phyloP scores from a whole-genome alignment of 352 stramenopile species.

The Phytophthora quininea region DNA sequence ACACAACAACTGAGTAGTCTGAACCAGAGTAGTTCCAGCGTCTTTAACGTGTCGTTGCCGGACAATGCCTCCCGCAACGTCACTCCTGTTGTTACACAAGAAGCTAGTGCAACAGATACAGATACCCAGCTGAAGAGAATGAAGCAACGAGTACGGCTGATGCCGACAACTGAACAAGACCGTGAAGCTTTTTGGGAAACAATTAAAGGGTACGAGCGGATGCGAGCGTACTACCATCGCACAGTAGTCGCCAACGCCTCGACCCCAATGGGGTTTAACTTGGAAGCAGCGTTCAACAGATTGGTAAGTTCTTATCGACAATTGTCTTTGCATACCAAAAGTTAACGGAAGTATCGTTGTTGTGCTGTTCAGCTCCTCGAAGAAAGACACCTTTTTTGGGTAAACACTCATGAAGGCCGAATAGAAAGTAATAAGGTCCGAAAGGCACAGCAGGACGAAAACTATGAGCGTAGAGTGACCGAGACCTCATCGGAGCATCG shows the following conservation, averaged over 20 bases:
- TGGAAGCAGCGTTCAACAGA: slow-evolving; percentile 59
- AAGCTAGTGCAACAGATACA: slow-evolving; percentile 11
- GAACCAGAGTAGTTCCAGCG: slow-evolving; percentile 21
- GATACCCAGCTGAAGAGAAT: slow-evolving; percentile 54
- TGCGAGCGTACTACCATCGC: slow-evolving; percentile 42
- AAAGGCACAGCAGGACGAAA: slow-evolving; percentile 56
- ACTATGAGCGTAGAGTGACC: slow-evolving; percentile 47
- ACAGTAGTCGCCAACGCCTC: slow-evolving; percentile 34
- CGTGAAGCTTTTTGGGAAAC: slow-evolving; percentile 46
- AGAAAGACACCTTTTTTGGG: slow-evolving; percentile 50
- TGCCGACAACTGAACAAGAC: slow-evolving; percentile 55
- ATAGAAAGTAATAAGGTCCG: slow-evolving; percentile 34
- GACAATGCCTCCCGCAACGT: slow-evolving; percentile 6
- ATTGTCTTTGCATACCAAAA: no score
- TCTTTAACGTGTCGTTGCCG: slow-evolving; percentile 23
- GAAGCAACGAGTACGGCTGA: slow-evolving; percentile 47
- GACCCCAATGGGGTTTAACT: slow-evolving; percentile 62
- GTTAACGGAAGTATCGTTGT: background rate
- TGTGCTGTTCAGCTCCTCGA: slow-evolving; percentile 42
- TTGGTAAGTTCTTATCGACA: slow-evolving; percentile 24
- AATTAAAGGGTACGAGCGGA: slow-evolving; percentile 48
- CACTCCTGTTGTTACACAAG: background rate
- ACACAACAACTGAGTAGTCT: slow-evolving; percentile 3
- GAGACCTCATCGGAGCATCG: slow-evolving; percentile 56
- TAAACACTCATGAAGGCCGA: slow-evolving; percentile 42